These are phyloP conservation scores for Cystobasidiopsis lactophilus DNA, from an alignment of 768 basidiomycete species.

Conservation along the genomic window DNA sequence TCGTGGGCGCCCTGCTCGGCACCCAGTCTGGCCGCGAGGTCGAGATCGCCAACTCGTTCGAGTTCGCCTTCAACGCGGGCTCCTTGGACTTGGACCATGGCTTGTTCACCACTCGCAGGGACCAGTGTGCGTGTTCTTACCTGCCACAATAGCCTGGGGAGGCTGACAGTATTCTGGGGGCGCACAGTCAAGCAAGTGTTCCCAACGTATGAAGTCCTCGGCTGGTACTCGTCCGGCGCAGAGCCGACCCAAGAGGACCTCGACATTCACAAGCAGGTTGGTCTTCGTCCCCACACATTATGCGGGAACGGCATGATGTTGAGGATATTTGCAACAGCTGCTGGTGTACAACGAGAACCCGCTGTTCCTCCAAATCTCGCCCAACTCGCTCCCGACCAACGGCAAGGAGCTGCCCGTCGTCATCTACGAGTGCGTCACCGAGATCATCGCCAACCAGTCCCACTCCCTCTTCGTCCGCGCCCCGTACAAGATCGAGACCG, in stretches of 20 bases:
- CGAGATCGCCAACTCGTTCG: conserved; percentile 92
- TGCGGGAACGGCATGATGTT: neutral
- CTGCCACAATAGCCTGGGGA: neutral
- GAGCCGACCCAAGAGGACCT: conserved; percentile 53
- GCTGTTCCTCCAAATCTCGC: conserved; percentile 45
- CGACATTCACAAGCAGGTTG: conserved; percentile 62
- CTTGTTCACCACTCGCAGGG: conserved; percentile 58
- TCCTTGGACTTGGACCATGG: conserved; percentile 45
- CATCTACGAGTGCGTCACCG: conserved; percentile 79
- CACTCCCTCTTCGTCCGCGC: conserved; percentile 65
- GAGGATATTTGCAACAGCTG: conserved; percentile 36
- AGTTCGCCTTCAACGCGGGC: conserved; percentile 43
- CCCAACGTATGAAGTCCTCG: conserved; percentile 87
- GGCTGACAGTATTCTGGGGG: neutral
- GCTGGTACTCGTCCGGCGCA: conserved; percentile 85
- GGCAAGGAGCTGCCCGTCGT: conserved; percentile 60
- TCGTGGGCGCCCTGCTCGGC: conserved; percentile 78
- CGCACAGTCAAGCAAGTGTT: conserved; percentile 85
- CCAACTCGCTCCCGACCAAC: conserved; percentile 26
- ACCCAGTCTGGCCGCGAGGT: conserved; percentile 85
- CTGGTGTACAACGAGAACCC: conserved; percentile 67
- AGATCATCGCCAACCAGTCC: conserved; percentile 48
- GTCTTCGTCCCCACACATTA: neutral
- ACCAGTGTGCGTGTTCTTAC: conserved; percentile 44
- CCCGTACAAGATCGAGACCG: conserved; percentile 75